A percentile compares a stretch with the other conserved stretches of the same genome.
phyloP scores from a whole-genome alignment of 306 rosid species.

The Cicer yamashitae region DNA sequence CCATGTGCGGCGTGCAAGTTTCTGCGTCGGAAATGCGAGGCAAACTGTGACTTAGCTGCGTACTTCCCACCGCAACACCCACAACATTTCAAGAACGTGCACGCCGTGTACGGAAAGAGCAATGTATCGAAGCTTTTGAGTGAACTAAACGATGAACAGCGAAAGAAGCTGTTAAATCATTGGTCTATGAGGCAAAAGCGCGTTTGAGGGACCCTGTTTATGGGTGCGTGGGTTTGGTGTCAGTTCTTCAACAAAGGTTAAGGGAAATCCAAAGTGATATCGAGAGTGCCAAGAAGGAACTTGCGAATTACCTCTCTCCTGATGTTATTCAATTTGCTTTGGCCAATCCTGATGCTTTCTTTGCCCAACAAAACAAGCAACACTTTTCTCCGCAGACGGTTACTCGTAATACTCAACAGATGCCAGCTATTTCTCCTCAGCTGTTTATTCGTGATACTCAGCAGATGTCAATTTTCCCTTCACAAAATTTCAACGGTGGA shows the following conservation, averaged over 20 bases:
- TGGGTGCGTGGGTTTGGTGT: not conserved
- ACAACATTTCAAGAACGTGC: not conserved
- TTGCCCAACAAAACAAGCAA: too few relatives aligned
- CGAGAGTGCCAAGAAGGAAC: not conserved
- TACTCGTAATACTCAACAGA: too few relatives aligned
- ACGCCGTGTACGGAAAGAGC: not conserved
- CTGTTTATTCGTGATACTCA: too few relatives aligned
- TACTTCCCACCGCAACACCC: not conserved
- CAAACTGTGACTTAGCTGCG: not conserved
- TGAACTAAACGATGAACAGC: not conserved
- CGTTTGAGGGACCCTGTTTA: not conserved
- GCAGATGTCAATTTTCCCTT: too few relatives aligned
- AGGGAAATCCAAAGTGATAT: not conserved
- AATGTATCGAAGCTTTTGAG: not conserved
- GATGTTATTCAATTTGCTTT: not conserved
- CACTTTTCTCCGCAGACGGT: too few relatives aligned
- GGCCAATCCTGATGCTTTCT: not conserved
- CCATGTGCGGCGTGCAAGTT: not conserved
- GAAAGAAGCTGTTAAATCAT: not conserved
- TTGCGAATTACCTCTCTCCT: not conserved
- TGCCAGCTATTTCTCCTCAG: too few relatives aligned
- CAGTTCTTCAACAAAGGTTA: not conserved
- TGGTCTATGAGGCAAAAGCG: not conserved
- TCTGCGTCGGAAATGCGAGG: not conserved
- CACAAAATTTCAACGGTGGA: too few relatives aligned